Base-by-base conservation (phyloP, 805 yeast genomes). In the Yamadazyma takamatsuzukensis region DNA sequence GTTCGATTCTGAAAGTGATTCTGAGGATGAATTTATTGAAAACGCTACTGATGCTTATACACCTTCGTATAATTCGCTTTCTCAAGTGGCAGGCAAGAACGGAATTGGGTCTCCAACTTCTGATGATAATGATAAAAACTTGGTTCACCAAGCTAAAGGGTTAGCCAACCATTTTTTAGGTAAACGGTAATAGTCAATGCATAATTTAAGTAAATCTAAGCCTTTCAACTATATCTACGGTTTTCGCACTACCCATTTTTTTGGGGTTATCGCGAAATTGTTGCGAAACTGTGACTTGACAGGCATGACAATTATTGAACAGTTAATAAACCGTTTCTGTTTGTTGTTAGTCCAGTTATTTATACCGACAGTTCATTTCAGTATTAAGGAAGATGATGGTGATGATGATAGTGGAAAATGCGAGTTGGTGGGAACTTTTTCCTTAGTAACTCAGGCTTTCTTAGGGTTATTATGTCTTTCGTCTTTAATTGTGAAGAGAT, bases 391-490 rank as follows among this genome's bases (percentile, higher is more conserved):
- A n/a, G n/a, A n/a, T n/a, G n/a, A n/a, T n/a, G 33, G 25, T 13
- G 21, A 19, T 15, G 44, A 33, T 9, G 51, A 51, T 16, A 59
- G 50, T 17, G 60, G 59, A 32, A 62, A 64, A 36, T 67, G 72
- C 48, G 71, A 65, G 42, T 46, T 67, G 11, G 58, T 90, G 19
- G 97, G 97, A 1, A 90, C 96, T 3, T 83, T 88, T 37, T 86
- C 97, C 0, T 65, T 90, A 19, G 33, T 81, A 5, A 78, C 94
- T 11, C 98, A 90, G 55, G 70, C 74, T 2, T 52, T 76, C 4
- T 62, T 93, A 61, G 98, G 97, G 0, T 51, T 82, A 6, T 61
- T 88, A 15, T 88, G 95, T 9, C 56, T 93, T 4, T 68, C 80
- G 18, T 77, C 90, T 2, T 62, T 90, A 26, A 76, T 88, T 2